Base-by-base conservation (phyloP, 169 alveolate species). In the Plasmodium chabaudi region DNA sequence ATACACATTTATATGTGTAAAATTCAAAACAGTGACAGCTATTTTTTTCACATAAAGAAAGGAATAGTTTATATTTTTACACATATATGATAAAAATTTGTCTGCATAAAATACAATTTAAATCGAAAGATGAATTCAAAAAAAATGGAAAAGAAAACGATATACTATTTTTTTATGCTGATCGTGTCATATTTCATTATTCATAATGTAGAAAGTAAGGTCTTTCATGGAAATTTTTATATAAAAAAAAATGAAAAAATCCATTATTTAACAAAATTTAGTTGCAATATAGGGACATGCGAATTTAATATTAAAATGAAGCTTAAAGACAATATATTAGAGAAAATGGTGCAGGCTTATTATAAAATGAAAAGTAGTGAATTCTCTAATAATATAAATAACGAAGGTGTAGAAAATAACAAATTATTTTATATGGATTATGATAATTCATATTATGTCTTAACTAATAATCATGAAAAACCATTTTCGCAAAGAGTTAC, bases 261-360 rank as follows among this genome's bases (percentile, higher is more conserved):
- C 23, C 88, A 77, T 57, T 77, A 77, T 69, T 77, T 77, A 56
- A 77, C 88, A 64, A 77, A 77, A 19, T 77, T 77, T 21, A 77
- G 88, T 55, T 77, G 88, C 46, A 77, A 57, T 68, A 77, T 77
- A 64, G 88, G 88, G 15, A 77, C 88, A 12, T 77, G 88, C 47
- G 65, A 77, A 47, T 77, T 77, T 17, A 77, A 25, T n/a, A 63
- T 77, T 63, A 77, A 77, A 77, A 77, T 77, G 88, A 77, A 47
- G 23, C 88, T 77, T 77, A 77, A 53, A 57, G 88, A 77, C 39
- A 77, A 77, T 69, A 77, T 77, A 55, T 47, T 34, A 25, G 46
- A 65, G 23, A 77, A 77, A 46, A 49, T 77, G 51, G 55, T 63
- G 9, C 46, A 77, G 15, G 34, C 63, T 23, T 77, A 77, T 57